A percentile compares a stretch with the other conserved stretches of the same genome.
Evolutionary conservation across 2,329 filamentous ascomycete genomes (phyloP).

Genomic region (Penicillium brevicompactum): DNA sequence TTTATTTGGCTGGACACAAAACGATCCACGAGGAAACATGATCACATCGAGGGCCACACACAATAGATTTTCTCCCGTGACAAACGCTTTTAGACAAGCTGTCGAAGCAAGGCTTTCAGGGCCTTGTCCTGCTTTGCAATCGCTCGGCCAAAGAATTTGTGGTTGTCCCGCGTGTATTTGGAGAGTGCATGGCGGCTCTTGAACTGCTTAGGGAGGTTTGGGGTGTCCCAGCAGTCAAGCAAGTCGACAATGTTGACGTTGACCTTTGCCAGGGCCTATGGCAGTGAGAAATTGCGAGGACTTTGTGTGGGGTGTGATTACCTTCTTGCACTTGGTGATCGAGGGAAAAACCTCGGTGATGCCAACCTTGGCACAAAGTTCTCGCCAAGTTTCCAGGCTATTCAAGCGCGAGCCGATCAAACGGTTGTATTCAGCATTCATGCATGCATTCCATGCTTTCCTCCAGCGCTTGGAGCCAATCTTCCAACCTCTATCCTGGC

Average conservation of each 20-base stretch:
- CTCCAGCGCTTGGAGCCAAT: constrained; percentile 21
- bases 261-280: constrained; percentile 23
- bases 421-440: constrained; percentile 21
- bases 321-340: constrained; percentile 32
- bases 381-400: constrained; percentile 25
- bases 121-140: constrained; percentile 26
- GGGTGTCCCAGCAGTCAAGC: constrained; percentile 24
- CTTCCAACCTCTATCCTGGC: constrained; percentile 22
- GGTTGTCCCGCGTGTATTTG: constrained; percentile 16
- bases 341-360: constrained; percentile 18
- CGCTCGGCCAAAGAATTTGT: constrained; percentile 14
- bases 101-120: constrained; percentile 22
- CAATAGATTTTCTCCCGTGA: too few species aligned
- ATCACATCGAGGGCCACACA: too few species aligned
- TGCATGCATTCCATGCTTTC: constrained; percentile 25
- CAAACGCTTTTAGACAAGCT: constrained; percentile 5
- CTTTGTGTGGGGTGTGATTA: neutral
- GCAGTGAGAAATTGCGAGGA: neutral
- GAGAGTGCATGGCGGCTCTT: constrained; percentile 10
- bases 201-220: constrained; percentile 13
- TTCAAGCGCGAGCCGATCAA: constrained; percentile 13
- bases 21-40: too few species aligned
- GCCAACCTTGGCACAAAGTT: constrained; percentile 27
- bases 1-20: too few species aligned
- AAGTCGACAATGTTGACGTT: constrained; percentile 36